Base-by-base conservation (phyloP, 2,329 filamentous ascomycete species). In the Colletotrichum chrysophilum region DNA sequence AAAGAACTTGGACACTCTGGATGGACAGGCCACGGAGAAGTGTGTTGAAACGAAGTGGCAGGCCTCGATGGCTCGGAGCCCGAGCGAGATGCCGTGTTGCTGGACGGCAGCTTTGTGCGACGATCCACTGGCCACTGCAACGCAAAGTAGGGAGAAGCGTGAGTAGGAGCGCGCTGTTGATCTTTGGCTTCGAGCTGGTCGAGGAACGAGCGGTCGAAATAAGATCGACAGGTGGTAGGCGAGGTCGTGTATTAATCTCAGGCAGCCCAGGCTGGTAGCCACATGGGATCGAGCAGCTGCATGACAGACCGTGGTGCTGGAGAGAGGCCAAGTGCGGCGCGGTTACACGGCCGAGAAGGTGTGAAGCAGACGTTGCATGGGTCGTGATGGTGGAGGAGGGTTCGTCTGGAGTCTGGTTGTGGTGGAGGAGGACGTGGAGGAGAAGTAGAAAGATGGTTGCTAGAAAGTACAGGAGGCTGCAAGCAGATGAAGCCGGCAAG, bases 161-260 rank as follows among this genome's bases (percentile, higher is more conserved):
- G 13, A 18, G 5, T 71, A 6, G 55, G 16, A 72, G 38, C 14
- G 32, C 24, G 56, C 28, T 18, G 55, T 36, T 9, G 30, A 34
- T 21, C 43, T 61, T 64, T 30, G 55, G 21, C 28, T 56, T 36
- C 28, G 21, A 65, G 21, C 36, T 32, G 4, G 21, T 62, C 30
- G 52, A 66, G 30, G 16, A 67, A 38, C 43, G 36, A 21, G 38
- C 21, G n/a, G 34, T 67, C 10, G 52, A 34, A 32, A 32, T 26
- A 60, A 30, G 28, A 30, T 16, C 34, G 52, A 32, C 32, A 48
- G 58, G 55, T 26, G 30, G 65, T 34, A 70, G 67, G 65, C 43
- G 43, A 71, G 43, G 58, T 32, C 62, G 58, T 65, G 68, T 76
- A 75, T 76, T 66, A 71, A 75, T 76, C 43, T 71, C 52, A 38